A percentile compares a stretch with the other conserved stretches of the same genome.
These are phyloP conservation scores for Phytophthora tubulina DNA, from an alignment of 352 stramenopile species.

Conservation along the genomic window DNA sequence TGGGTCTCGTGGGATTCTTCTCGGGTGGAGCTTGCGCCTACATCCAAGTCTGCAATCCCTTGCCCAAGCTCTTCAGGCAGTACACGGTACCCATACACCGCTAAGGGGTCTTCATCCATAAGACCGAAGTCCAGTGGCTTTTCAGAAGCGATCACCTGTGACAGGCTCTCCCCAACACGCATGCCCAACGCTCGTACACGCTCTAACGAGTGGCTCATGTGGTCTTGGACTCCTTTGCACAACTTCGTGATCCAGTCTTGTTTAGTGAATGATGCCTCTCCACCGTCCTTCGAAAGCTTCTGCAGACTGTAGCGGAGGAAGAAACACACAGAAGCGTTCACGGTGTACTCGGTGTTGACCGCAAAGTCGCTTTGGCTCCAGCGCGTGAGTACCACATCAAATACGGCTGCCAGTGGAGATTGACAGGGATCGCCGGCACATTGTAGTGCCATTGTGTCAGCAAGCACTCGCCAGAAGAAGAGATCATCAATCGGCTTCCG, in stretches of 20 bases:
- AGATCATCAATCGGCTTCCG: conserved; percentile 56
- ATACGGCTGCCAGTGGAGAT: conserved; percentile 50
- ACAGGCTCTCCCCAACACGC: conserved; percentile 76
- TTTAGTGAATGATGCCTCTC: conserved; percentile 32
- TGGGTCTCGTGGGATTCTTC: conserved; percentile 8
- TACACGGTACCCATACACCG: conserved; percentile 43
- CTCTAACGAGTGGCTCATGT: conserved; percentile 75
- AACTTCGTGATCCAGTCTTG: conserved; percentile 73
- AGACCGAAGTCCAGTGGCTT: conserved; percentile 76
- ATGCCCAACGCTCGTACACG: conserved; percentile 69
- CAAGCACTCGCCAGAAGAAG: conserved; percentile 60
- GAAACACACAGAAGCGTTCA: conserved; percentile 69
- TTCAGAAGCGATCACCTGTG: conserved; percentile 64
- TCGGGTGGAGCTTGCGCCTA: conserved; percentile 6
- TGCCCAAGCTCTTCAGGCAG: conserved; percentile 37
- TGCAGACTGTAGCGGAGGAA: conserved; percentile 73
- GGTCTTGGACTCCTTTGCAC: conserved; percentile 77
- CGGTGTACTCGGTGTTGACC: conserved; percentile 53
- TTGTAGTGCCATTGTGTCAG: conserved; percentile 45
- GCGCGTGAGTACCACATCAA: conserved; percentile 63
- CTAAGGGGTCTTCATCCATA: conserved; percentile 48
- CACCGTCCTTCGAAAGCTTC: conserved; percentile 32
- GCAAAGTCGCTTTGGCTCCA: conserved; percentile 74
- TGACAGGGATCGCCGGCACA: conserved; percentile 16
- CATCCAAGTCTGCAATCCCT: conserved; percentile 19